Base-by-base conservation (phyloP, 1,139 yeast species). In the Debaryomycetaceae sp. region DNA sequence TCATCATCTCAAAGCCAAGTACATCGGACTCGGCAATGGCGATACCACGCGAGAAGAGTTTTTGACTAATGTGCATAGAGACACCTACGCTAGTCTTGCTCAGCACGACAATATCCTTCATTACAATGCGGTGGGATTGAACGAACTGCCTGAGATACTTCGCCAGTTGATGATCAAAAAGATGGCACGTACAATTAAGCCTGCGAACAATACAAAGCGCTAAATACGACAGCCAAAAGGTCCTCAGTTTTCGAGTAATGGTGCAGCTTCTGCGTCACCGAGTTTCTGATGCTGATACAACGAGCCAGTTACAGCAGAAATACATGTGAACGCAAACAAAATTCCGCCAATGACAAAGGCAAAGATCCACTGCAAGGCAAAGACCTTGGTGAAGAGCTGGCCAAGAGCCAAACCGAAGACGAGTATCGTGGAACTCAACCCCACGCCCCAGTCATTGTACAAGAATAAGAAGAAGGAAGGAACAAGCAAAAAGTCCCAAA, bases 351-450 rank as follows among this genome's bases (percentile, higher is more conserved):
- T 85, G 45, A 77, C 64, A 53, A 85, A 81, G 7, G 90, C 95
- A 68, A 87, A 87, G 52, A 85, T 80, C 95, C 95, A 87, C 67
- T 87, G 95, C 49, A 87, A 72, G 3, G 93, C 93, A 68, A 87
- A 75, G 30, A 79, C 69, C 66, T 80, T 85, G 45, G 81, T 77
- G 57, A 82, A 73, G 48, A 87, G 62, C 65, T 87, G 96, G 46
- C 85, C 84, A 43, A 85, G 70, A 3, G 83, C 93, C 40, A 87
- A 62, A 31, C 87, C 91, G 51, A 85, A 74, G 50, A 75, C 70
- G 53, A 87, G 68, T 51, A 77, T 73, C 30, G 84, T 64, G 20
- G 82, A 71, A 41, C 83, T 68, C 39, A 85, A 63, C 6, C 89
- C 91, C 45, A 83, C 66, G 3, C 85, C 83, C 80, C 87, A 87